Base-by-base conservation (phyloP, 2,329 filamentous ascomycete genomes). In the Botrytis elliptica region DNA sequence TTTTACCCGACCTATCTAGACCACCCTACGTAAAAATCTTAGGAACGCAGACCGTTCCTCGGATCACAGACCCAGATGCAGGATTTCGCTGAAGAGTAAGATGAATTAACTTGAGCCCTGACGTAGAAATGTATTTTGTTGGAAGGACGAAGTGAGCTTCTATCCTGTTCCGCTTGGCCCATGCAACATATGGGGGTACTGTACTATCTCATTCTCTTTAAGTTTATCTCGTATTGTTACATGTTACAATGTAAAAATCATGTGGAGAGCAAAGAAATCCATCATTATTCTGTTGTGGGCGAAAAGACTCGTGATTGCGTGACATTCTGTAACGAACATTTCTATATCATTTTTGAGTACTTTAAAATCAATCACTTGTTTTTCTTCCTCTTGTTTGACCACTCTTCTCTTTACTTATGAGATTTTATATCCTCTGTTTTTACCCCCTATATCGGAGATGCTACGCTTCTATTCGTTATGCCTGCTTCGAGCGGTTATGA, bases 391-490 rank as follows among this genome's bases (percentile, higher is more conserved):
- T 52, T 3, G 22, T n/a, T 52, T 52, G 22, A 3, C 49, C 4
- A 52, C 22, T 52, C 4, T n/a, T 12, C 10, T 14, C 4, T n/a
- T 52, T 12, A 0, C 0, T 5, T 14, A 4, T 8, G 4, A 52
- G 10, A 10, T 52, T n/a, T 5, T 25, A 0, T 52, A 6, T 0
- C 9, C 22, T n/a, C 22, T 14, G 6, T n/a, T 12, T 7, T 1
- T 8, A n/a, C 1, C 10, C 10, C 22, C 5, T 10, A n/a, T 1
- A 14, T 14, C 9, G 22, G 4, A 14, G 4, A 52, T 1, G n/a
- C 22, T 52, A 14, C 22, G 1, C 4, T 25, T 25, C 4, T 1
- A 25, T 0, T 52, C 9, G 6, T n/a, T 25, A 25, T 12, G 4
- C 10, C 22, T 14, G 10, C 49, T 52, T 52, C 4, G 3, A 52